Base-by-base conservation (phyloP, 148 eudicot genomes). In the Tetragonia tetragonoides region DNA sequence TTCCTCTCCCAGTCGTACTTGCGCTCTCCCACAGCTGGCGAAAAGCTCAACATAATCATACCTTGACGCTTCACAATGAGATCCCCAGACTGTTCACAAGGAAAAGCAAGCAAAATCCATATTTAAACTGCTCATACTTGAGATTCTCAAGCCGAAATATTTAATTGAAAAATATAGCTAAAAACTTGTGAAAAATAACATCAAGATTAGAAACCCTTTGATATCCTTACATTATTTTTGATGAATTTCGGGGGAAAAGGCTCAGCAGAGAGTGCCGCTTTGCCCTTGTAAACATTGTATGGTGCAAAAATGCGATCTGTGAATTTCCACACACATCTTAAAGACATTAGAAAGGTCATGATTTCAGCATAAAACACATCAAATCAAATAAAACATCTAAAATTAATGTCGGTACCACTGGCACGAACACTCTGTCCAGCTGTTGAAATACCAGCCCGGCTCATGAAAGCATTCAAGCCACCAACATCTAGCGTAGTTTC, bases 1-100 rank as follows among this genome's bases (percentile, higher is more conserved):
- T 81, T 93, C 85, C 86, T 93, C 73, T 90, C 95, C 94, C 95
- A 90, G 76, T 95, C 93, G 81, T 95, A 95, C 87, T 93, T 93
- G 73, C 97, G 99, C 75, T 95, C 99, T 75, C 91, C 97, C 72
- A 87, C 66, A 67, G 97, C 82, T 66, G 99, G 97, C 74, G 90
- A 75, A 76, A 95, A 88, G 28, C 86, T 75, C 87, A 95, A 77
- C 91, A 95, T 75, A 46, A 95, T 90, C 68, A 5, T 53, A 59
- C 99, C 99, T 41, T 81, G 85, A 41, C 95, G 97, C 79, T 88
- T 93, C 72, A 95, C 85, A 82, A 63, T 86, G 59, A 88, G 76
- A 80, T 73, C 68, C 57, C 99, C 99, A 79, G 92, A 80, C 99
- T 95, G 72, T 68, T 62, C 56, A 79, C 28, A 34, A 68, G 78